Percentiles rank a stretch among this genome's conserved stretches.
phyloP scores from a whole-genome alignment of 2,329 filamentous ascomycete species.

The Aspergillus tubingensis region DNA sequence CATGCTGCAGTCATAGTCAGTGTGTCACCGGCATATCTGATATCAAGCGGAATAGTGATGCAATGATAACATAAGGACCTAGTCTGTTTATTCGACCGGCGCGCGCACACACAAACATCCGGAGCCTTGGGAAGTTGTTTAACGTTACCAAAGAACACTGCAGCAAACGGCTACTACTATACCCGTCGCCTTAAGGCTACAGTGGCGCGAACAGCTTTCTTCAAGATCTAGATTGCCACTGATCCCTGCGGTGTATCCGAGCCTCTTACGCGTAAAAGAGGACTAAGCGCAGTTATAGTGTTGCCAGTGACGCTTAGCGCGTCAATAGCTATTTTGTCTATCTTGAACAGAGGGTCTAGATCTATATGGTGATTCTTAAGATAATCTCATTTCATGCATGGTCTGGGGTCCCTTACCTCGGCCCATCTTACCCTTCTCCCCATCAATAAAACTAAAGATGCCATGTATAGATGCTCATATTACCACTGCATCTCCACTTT shows the following conservation, averaged over 20 bases:
- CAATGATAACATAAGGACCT: not conserved
- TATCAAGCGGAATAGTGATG: not conserved
- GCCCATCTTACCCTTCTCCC: too few relatives aligned
- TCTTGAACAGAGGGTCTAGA: too few relatives aligned
- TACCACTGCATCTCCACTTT: too few relatives aligned
- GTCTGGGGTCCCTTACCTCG: too few relatives aligned
- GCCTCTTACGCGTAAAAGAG: not conserved
- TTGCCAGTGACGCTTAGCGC: not conserved
- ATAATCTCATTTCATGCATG: too few relatives aligned
- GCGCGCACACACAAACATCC: not conserved
- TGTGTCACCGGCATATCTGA: not conserved
- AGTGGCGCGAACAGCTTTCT: not conserved
- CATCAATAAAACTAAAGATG: too few relatives aligned
- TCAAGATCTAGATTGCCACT: not conserved
- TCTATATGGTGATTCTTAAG: too few relatives aligned
- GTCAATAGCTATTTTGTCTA: too few relatives aligned
- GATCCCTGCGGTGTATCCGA: not conserved
- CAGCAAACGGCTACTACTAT: not conserved
- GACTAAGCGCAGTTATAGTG: not conserved
- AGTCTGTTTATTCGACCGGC: not conserved
- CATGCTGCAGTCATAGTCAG: not conserved
- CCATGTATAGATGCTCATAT: too few relatives aligned
- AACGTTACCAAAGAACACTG: not conserved
- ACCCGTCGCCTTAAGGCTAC: not conserved
- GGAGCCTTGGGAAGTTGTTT: not conserved